Base-by-base conservation (phyloP, 805 yeast genomes). In the Wickerhamiella australiensis region DNA sequence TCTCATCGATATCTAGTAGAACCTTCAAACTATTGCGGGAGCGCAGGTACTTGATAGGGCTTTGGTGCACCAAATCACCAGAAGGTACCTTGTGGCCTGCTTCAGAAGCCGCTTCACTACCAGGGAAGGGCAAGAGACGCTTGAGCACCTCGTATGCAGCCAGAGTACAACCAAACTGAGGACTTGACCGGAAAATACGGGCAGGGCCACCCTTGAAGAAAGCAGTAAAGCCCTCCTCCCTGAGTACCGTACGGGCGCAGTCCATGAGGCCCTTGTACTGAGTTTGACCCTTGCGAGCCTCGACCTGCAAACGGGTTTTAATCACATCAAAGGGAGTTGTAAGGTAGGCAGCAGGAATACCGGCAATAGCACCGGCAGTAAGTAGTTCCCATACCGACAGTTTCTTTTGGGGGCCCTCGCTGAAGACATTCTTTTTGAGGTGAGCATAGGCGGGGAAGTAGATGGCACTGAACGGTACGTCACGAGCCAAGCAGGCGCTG, bases 291-390 rank as follows among this genome's bases (percentile, higher is more conserved):
- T 74, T 68, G 54, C 82, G 78, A 5, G 85, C 73, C 63, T 80
- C 94, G 53, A 86, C 80, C 69, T 90, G 98, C 55, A 90, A 71
- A 66, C 97, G 80, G 3, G 98, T 90, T 70, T 90, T 90, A 59
- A 92, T 84, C 45, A 90, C 97, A 71, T 90, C 98, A 61, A 86
- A 87, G 1, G 98, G 98, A 0, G 98, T 90, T 1, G 98, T 90
- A 56, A 88, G 70, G 65, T 83, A 90, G 9, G 97, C 97, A 26
- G 97, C 94, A 8, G 98, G 98, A 71, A 94, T 86, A 63, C 97
- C 98, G 12, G 98, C 97, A 55, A 88, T 64, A 9, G 95, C 96
- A 66, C 98, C 98, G 53, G 94, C 77, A 3, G 77, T 64, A 53
- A 90, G 75, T 56, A 92, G 71, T 66, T 90, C 95, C 82, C 90